These are phyloP conservation scores for Boletus pseudopeckii DNA, from an alignment of 768 basidiomycete species.

Conservation along the genomic window DNA sequence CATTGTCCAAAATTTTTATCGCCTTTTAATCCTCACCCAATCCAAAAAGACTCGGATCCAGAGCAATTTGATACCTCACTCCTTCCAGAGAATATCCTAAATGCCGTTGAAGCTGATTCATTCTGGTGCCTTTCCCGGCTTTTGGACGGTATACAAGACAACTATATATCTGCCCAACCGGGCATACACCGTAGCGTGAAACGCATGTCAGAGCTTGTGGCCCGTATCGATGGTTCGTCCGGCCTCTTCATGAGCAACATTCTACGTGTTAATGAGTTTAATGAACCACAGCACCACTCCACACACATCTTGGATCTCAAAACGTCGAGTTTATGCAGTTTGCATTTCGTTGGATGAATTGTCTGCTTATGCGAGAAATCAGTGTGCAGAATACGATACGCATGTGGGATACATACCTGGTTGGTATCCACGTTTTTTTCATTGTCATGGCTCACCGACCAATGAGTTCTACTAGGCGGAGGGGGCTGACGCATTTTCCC, in stretches of 20 bases:
- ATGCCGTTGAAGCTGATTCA: constrained; percentile 92
- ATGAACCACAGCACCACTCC: constrained; percentile 64
- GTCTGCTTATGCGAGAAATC: constrained; percentile 95
- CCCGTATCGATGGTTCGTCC: constrained; percentile 75
- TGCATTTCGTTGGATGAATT: constrained; percentile 99
- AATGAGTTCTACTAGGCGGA: constrained; percentile 64
- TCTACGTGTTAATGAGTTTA: neutral
- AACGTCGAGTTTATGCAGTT: constrained; percentile 99
- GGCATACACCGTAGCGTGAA: constrained; percentile 93
- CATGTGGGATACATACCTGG: constrained; percentile 99
- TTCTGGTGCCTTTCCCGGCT: constrained; percentile 98
- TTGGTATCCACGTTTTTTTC: constrained; percentile 37
- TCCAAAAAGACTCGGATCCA: constrained; percentile 75
- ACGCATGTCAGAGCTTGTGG: constrained; percentile 91
- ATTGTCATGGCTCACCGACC: neutral
- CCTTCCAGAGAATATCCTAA: constrained; percentile 66
- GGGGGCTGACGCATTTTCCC: constrained; percentile 96
- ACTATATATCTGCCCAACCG: constrained; percentile 95
- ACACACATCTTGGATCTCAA: constrained; percentile 80
- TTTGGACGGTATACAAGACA: constrained; percentile 96
- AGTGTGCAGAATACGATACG: constrained; percentile 94
- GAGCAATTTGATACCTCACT: constrained; percentile 80
- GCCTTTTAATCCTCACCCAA: constrained; percentile 1
- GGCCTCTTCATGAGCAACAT: neutral
- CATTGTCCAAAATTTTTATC: neutral